Conservation (phyloP, 2,329 filamentous ascomycete genomes). For the Grosmannia serpens region DNA sequence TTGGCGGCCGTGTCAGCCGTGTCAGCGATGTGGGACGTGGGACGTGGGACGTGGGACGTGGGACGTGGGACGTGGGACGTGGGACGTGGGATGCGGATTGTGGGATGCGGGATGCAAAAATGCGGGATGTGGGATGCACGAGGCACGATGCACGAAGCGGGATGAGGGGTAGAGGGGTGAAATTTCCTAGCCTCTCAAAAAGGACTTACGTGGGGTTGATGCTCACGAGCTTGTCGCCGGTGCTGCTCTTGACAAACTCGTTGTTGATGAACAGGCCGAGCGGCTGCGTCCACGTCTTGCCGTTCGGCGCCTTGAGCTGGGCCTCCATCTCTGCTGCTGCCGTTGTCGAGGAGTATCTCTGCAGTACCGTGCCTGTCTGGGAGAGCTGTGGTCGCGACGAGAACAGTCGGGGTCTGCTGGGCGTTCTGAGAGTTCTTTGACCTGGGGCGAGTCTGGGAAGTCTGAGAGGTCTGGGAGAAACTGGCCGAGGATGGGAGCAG, state of each 20-base stretch:
- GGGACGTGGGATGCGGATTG: neutral
- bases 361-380: neutral
- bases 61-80: too few relatives aligned
- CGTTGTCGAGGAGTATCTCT: neutral
- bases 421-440: neutral
- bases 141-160: neutral
- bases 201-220: slow-evolving; percentile 61
- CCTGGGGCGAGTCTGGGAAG: neutral
- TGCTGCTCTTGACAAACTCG: slow-evolving; percentile 59
- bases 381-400: neutral
- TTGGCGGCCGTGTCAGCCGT: neutral
- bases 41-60: neutral
- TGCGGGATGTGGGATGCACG: neutral
- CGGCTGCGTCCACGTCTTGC: slow-evolving; percentile 58
- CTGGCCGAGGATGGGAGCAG: neutral
- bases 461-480: neutral
- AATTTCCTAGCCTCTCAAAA: neutral
- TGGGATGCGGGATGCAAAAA: neutral
- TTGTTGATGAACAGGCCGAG: slow-evolving; percentile 77
- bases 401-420: neutral
- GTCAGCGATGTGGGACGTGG: neutral
- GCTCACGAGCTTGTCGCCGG: slow-evolving; percentile 50
- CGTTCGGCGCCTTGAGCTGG: slow-evolving; percentile 66
- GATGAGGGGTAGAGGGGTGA: neutral
- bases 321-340: slow-evolving; percentile 23